Base-by-base conservation (phyloP, 768 basidiomycete genomes). In the Antrodiella citrinella region DNA sequence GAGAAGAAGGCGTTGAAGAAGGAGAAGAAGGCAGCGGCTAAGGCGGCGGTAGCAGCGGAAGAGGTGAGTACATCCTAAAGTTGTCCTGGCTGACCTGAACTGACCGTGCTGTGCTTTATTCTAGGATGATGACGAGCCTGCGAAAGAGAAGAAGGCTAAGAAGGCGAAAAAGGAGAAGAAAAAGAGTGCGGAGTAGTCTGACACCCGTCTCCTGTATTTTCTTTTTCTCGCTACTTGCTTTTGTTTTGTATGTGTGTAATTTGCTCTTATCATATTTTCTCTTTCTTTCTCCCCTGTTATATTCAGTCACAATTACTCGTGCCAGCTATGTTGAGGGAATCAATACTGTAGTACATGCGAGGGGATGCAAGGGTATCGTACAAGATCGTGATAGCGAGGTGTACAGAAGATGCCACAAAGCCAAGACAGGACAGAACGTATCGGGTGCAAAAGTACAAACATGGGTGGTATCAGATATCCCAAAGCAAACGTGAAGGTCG, bases 1-100 rank as follows among this genome's bases (percentile, higher is more conserved):
- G 89, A 89, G 69, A 72, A 74, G 51, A 88, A 89, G 70, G 59
- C 86, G 44, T 82, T 82, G 19, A 90, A 89, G 67, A 86, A 89
- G 68, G 87, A 91, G 69, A 88, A 88, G 74, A 89, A 86, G 71
- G 49, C 48, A 25, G 15, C 50, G 64, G 87, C 87, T 69, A 75
- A 78, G 59, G 71, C 78, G 57, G 76, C 69, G n/a, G 81, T 78
- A 64, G 52, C 60, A 62, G 73, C 56, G 18, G 71, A 62, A 48
- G 71, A 68, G 53, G 76, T 73, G 48, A 55, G 71, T 52, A 22
- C 44, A 38, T 22, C 19, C 13, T 26, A n/a, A 11, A 22, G 43
- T 46, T 53, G 15, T 26, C 22, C n/a, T 47, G 18, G 45, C 39
- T 51, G 39, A 45, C 38, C 45, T 48, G 47, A n/a, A 26, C 25